phyloP scores from a whole-genome alignment of 257 asterid species.

The Nicotiana attenuata region DNA sequence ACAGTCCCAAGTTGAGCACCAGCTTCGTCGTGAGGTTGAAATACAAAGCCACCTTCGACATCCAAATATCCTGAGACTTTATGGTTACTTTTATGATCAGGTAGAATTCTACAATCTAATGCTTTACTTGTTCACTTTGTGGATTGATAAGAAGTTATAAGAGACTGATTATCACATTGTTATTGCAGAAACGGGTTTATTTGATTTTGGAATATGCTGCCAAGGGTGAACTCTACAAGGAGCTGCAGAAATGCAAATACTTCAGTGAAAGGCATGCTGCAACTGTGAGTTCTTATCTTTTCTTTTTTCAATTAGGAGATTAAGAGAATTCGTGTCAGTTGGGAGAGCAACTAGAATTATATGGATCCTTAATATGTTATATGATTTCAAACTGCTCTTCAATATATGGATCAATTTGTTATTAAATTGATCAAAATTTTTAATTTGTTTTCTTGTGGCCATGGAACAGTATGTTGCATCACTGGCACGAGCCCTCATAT shows the following conservation, averaged over 20 bases:
- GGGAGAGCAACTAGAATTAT: not conserved
- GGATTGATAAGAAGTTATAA: not conserved
- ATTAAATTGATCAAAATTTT: not conserved
- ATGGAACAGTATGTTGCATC: slow-evolving; percentile 78
- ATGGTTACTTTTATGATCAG: slow-evolving; percentile 94
- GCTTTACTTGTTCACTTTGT: slow-evolving; percentile 3
- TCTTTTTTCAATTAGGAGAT: not conserved
- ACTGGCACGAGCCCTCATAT: slow-evolving; percentile 89
- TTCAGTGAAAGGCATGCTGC: slow-evolving; percentile 93
- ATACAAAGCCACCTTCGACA: slow-evolving; percentile 95
- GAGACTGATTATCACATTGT: not conserved
- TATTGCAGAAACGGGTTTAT: slow-evolving; percentile 81
- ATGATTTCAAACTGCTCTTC: not conserved
- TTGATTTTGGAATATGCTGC: slow-evolving; percentile 90
- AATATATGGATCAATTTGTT: not conserved
- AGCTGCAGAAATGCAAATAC: slow-evolving; percentile 75
- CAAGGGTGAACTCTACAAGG: slow-evolving; percentile 93
- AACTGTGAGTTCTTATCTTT: slow-evolving; percentile 51
- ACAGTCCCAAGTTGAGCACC: slow-evolving; percentile 92
- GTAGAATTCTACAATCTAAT: slow-evolving; percentile 21
- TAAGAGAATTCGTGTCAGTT: too few relatives aligned
- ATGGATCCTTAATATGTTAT: not conserved
- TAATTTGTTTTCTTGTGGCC: not conserved
- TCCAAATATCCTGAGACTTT: slow-evolving; percentile 84
- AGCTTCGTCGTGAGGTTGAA: slow-evolving; percentile 95